Evolutionary conservation across 1,139 yeast genomes (phyloP), one percentile per base, ranked within the genome.

Genomic region (Nakaseomyces bracarensis): DNA sequence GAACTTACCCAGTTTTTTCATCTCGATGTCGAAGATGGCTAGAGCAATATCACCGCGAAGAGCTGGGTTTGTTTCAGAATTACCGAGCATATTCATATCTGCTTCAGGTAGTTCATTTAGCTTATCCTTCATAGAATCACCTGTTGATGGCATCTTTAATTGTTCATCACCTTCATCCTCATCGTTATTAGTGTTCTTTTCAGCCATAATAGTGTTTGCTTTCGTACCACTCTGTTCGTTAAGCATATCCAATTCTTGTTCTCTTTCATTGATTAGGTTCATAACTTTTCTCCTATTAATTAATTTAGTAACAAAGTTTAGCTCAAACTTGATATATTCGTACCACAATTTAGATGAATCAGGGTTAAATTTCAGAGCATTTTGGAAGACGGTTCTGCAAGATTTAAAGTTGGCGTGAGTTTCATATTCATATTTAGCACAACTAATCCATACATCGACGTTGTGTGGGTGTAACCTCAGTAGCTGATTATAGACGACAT

Each of bases 341-440:
- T 78, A 63, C 96, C 98, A 91, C 50, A 93, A 69, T 44, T 73
- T 75, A 14, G 70, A 62, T 1, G 82, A 75, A 40, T 85, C 91
- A 4, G 82, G 74, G 58, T 91, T 89, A 59, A 93, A 82, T 59
- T 95, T 73, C 38, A 93, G 69, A 27, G 82, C 95, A 51, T 85
- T 75, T 62, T 89, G 96, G 65, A 89, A 79, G 37, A 91, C 71
- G 10, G 77, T 75, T 64, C 99, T 74, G 14, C 97, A 93, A 36
- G 95, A 93, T 57, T 82, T 78, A 42, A 95, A 87, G 54, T 87
- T 84, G 40, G 91, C 84, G 63, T 91, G 87, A 34, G 74, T 74
- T 54, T 91, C 96, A 55, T 85, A 80, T 65, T 93, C 97, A 63
- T 86, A 87, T 59, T 85, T 85, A 38, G 97, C 96, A 19, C 96